Evolutionary conservation across 2,329 filamentous ascomycete species (phyloP), one percentile per base, ranked within the genome.

Genomic region (Calonectria multiphialidica): DNA sequence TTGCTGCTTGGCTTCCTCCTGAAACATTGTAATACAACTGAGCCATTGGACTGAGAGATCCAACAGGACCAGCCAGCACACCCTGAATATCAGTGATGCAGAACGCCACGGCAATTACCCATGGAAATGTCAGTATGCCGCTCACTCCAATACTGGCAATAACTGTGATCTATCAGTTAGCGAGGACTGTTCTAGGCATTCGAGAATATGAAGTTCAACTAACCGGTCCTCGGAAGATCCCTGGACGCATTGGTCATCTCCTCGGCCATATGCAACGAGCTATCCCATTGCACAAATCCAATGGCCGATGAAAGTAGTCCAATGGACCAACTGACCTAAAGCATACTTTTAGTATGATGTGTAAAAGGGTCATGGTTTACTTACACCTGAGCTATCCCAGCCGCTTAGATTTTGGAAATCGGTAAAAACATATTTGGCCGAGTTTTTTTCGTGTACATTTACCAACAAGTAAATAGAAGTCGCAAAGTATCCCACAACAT

Each of bases 1-100:
- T 71, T 2, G 33, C 68, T 1, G 68, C 62, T 37, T 66, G 68
- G 10, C 44, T 71, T 5, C 62, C 68, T 15, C 68, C 68, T 4
- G 68, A 71, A n/a, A 67, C 63, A 10, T 71, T 71, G 62, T 71
- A 71, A 44, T 37, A 66, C 2, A 71, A n/a, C 33, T 71, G 68
- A 13, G 68, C 62, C 35, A 71, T 59, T 2, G 68, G 68, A 15
- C 68, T 71, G 18, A 71, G 66, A 15, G 42, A 35, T 5, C 62
- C 62, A 15, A 66, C 68, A 28, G 68, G 68, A 1, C 68, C 63
- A 8, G 37, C 23, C 1, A 71, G 45, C 2, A 71, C 50, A 13
- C 53, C 55, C 9, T 66, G 42, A n/a, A 71, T 42, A 21, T 71
- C 63, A 18, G 55, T 66, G 4, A 71, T 50, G 9, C 68, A 71